Evolutionary conservation across 345 rosid species (phyloP).

Genomic region (Gossypium longicalyx): DNA sequence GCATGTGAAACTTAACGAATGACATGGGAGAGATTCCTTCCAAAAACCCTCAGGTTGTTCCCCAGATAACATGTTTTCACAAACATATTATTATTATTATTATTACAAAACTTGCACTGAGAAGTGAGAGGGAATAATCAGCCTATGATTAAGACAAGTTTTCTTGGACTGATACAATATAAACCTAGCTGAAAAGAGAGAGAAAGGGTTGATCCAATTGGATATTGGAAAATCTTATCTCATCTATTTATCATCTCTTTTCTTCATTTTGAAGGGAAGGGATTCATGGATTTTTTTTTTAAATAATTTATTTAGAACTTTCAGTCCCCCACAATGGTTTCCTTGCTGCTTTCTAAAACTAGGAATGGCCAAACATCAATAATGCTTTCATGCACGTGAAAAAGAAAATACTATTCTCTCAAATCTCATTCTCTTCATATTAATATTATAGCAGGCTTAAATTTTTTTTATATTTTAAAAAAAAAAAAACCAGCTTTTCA

Average conservation of each 20-base stretch:
- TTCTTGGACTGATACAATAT: background rate
- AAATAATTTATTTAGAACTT: background rate
- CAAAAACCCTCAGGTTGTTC: background rate
- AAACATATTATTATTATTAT: too few relatives aligned
- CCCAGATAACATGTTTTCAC: background rate
- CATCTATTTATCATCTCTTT: slow-evolving; percentile 3
- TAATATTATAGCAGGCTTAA: background rate
- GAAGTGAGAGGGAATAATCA: background rate
- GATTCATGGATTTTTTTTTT: slow-evolving; percentile 7
- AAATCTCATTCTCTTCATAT: background rate
- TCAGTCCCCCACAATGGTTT: background rate
- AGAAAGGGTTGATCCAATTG: slow-evolving; percentile 12
- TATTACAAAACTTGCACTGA: background rate
- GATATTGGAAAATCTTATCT: slow-evolving; percentile 32
- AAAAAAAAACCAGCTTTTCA: background rate
- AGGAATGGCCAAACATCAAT: slow-evolving; percentile 42
- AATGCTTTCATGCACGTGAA: slow-evolving; percentile 46
- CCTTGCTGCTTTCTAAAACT: slow-evolving; percentile 7
- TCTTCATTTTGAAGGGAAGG: slow-evolving; percentile 30
- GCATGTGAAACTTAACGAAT: slow-evolving; percentile 10
- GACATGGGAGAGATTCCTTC: slow-evolving; percentile 15
- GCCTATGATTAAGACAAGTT: background rate
- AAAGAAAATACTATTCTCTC: slow-evolving; percentile 13
- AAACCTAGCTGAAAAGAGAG: background rate
- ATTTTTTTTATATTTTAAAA: too few relatives aligned